A percentile compares a stretch with the other conserved stretches of the same genome.
phyloP scores from a whole-genome alignment of 768 basidiomycete species.

The Naematelia encephala region DNA sequence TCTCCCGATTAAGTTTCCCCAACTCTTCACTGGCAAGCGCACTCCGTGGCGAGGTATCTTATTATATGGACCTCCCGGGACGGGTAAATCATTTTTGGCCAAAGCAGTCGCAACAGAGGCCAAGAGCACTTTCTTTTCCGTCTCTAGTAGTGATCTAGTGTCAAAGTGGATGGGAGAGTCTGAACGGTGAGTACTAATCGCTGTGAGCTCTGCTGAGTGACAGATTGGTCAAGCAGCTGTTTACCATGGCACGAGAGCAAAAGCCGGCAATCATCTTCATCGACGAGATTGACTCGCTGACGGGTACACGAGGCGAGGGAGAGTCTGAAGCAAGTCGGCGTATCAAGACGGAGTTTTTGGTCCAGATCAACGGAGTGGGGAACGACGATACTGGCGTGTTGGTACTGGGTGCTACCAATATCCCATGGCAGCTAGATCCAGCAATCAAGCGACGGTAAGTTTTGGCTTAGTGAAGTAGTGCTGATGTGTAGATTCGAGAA shows the following conservation, averaged over 20 bases:
- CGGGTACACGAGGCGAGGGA: constrained; percentile 90
- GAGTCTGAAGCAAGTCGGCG: constrained; percentile 95
- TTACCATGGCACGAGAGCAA: constrained; percentile 89
- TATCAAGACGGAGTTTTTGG: constrained; percentile 84
- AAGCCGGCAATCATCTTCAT: constrained; percentile 99
- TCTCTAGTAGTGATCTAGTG: constrained; percentile 90
- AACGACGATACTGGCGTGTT: constrained; percentile 96
- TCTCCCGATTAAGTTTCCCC: constrained; percentile 98
- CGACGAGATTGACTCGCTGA: constrained; percentile 95
- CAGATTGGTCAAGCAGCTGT: constrained; percentile 92
- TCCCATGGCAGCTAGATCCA: constrained; percentile 95
- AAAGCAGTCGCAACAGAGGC: constrained; percentile 99
- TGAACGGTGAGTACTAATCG: constrained; percentile 64
- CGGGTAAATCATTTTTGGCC: constrained; percentile 93
- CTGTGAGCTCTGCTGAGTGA: constrained; percentile 6
- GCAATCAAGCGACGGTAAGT: constrained; percentile 90
- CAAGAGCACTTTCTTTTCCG: constrained; percentile 97
- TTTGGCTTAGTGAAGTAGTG: background rate
- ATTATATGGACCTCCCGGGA: constrained; percentile 95
- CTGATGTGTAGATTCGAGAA: constrained; percentile 73
- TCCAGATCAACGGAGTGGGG: constrained; percentile 88
- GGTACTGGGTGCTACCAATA: constrained; percentile 95
- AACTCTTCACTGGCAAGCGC: constrained; percentile 96
- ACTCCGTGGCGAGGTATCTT: constrained; percentile 96
- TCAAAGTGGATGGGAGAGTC: constrained; percentile 99